These are phyloP conservation scores for Monascus purpureus DNA, from an alignment of 495 filamentous ascomycete genomes.

Conservation along the genomic window DNA sequence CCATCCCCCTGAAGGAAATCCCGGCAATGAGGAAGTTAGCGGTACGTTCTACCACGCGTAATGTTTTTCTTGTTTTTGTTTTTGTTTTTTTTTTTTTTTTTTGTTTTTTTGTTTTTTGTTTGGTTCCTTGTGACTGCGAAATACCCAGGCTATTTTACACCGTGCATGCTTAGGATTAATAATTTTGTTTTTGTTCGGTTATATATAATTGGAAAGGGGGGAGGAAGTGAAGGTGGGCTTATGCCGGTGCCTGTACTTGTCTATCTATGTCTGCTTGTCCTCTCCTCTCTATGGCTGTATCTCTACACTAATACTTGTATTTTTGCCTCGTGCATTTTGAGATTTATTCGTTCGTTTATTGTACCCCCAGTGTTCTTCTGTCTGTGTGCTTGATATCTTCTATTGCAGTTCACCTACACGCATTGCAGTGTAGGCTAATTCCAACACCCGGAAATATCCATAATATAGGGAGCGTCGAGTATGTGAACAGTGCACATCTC, in stretches of 20 bases:
- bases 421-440: constrained; percentile 34
- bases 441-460: constrained; percentile 7
- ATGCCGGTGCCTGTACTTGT: no score
- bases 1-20: constrained; percentile 58
- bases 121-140: background rate
- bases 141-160: background rate
- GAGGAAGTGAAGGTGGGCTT: no score
- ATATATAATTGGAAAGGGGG: no score
- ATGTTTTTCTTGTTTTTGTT: constrained; percentile 12
- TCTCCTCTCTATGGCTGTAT: no score
- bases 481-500: constrained; percentile 18
- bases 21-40: constrained; percentile 71
- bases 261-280: no score
- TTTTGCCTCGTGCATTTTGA: no score
- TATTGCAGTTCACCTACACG: constrained; percentile 5
- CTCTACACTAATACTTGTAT: no score
- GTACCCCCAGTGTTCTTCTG: no score
- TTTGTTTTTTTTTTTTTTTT: constrained; percentile 4
- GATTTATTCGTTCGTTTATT: no score
- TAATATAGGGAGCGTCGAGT: constrained; percentile 27
- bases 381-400: constrained; percentile 5
- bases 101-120: background rate
- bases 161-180: no score
- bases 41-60: constrained; percentile 87
- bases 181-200: no score